Evolutionary conservation across 1,284 basidiomycete species (phyloP), one percentile per base, ranked within the genome.

Genomic region (Ganoderma boninense): DNA sequence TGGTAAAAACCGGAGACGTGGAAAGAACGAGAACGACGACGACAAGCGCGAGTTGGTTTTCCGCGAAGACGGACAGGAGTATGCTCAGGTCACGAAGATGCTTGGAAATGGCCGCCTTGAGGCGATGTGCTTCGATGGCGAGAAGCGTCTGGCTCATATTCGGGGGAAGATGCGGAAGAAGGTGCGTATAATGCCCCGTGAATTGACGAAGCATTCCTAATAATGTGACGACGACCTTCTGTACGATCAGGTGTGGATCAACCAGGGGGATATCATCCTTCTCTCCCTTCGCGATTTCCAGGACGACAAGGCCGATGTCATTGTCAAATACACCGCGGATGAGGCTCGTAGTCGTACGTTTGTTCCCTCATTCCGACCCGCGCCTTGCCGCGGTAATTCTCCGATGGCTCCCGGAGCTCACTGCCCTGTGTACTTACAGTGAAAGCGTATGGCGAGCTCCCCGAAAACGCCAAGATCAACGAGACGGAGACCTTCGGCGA

Each of bases 81-180:
- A 99, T 82, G 98, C 97, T 26, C 98, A 99, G 82, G 98, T 99
- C 57, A 92, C 87, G 67, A 99, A 98, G 87, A 99, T 99, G 98
- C 89, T 99, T 66, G 98, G 98, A 67, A 99, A 99, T 81, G 98
- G 98, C 56, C 92, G 97, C 62, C 84, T 99, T 72, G 97, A 99
- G 85, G 97, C 97, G 6, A 92, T 95, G 79, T 99, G 98, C 85
- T 99, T 99, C 80, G 98, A 99, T 82, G 97, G 98, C 65, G 97
- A 98, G 87, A 99, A 98, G 85, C 89, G 97, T 77, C 87, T 99
- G 80, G 97, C 96, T 35, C 98, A 99, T 82, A 99, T 99, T 80
- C 91, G 98, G 82, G 98, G 98, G 67, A 99, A 99, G 87, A 97
- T 99, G 95, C 87, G 98, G 80, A 99, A 99, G 86, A 99, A 99